Conservation (phyloP, 768 basidiomycete species). For the Roridomyces roridus region DNA sequence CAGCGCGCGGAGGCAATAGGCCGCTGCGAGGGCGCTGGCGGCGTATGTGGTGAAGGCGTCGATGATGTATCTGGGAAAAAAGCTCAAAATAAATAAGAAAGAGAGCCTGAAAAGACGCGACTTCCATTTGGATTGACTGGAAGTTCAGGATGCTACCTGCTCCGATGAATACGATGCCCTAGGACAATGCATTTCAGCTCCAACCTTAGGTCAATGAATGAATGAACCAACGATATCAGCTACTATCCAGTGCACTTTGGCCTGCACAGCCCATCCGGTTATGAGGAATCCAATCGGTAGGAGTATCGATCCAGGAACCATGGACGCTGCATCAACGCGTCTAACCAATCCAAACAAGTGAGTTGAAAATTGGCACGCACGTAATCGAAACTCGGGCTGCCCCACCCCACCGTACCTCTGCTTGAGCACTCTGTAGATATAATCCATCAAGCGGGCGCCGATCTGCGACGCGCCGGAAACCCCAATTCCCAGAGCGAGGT, state of each 20-base stretch:
- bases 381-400: conserved; percentile 56
- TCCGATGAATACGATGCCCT: conserved; percentile 66
- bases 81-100: not conserved
- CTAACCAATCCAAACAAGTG: not conserved
- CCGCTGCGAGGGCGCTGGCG: conserved; percentile 61
- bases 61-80: conserved; percentile 22
- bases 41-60: not conserved
- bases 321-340: conserved; percentile 64
- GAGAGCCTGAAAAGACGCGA: conserved; percentile 69
- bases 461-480: conserved; percentile 55
- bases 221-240: conserved; percentile 61
- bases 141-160: conserved; percentile 63
- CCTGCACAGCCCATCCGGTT: conserved; percentile 71
- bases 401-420: conserved; percentile 49
- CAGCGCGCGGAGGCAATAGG: conserved; percentile 63
- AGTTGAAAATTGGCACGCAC: conserved; percentile 34
- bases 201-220: not conserved
- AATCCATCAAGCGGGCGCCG: no score
- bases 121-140: conserved; percentile 68
- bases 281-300: conserved; percentile 72
- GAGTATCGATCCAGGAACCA: no score
- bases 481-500: conserved; percentile 73
- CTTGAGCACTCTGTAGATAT: conserved; percentile 53
- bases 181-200: conserved; percentile 7
- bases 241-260: conserved; percentile 67